Evolutionary conservation across 148 eudicot genomes (phyloP).

Genomic region (Rhododendron mucronatum): DNA sequence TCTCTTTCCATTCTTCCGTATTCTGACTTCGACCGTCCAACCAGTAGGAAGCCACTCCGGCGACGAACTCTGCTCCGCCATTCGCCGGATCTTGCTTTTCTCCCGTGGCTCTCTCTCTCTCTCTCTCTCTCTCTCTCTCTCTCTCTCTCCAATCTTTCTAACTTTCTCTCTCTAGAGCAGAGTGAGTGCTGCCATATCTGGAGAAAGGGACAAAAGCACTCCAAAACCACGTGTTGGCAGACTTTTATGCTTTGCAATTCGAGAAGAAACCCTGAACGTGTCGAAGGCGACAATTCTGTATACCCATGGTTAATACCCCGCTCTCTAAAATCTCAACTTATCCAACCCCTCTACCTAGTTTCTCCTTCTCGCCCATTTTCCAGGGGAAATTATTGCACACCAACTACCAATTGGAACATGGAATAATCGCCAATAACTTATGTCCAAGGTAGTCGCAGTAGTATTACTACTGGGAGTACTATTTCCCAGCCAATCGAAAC

Average conservation of each 20-base stretch:
- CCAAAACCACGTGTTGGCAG: slow-evolving; percentile 22
- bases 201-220: slow-evolving; percentile 13
- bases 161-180: neutral
- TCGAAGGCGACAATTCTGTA: neutral
- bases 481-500: neutral
- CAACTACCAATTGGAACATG: neutral
- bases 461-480: neutral
- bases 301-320: neutral
- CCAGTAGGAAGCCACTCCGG: slow-evolving; percentile 61
- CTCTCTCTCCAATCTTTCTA: slow-evolving; percentile 11
- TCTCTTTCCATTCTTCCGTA: slow-evolving; percentile 53
- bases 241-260: slow-evolving; percentile 10
- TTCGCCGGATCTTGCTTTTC: slow-evolving; percentile 5
- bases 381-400: neutral
- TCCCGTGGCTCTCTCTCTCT: slow-evolving; percentile 13
- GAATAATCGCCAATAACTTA: neutral
- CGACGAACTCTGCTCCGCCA: slow-evolving; percentile 16
- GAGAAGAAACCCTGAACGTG: neutral
- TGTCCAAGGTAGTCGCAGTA: neutral
- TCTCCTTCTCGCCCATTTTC: neutral
- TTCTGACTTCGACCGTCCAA: slow-evolving; percentile 58
- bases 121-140: slow-evolving; percentile 18
- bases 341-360: neutral
- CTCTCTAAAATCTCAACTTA: neutral
- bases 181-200: neutral